Evolutionary conservation across 345 rosid species (phyloP).

Genomic region (Viola odorata): DNA sequence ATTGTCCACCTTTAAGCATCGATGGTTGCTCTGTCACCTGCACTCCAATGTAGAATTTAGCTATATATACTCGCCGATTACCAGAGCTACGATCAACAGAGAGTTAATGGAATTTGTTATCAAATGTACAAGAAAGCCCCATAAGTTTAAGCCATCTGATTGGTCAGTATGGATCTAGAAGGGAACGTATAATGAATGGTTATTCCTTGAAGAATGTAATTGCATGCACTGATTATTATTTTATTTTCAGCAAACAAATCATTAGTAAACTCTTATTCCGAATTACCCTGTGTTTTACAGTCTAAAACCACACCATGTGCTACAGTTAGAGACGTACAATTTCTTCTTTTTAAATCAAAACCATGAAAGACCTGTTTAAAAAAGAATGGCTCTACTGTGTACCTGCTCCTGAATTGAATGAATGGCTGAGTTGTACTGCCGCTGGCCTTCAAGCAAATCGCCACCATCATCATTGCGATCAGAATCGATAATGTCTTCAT

Average conservation of each 20-base stretch:
- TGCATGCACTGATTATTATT: neutral
- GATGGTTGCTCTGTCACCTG: conserved; percentile 97
- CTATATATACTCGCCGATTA: conserved; percentile 16
- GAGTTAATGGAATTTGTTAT: neutral
- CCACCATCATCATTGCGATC: conserved; percentile 73
- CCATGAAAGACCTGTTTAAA: neutral
- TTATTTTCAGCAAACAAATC: no score
- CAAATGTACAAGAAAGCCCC: neutral
- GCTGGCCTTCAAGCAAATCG: conserved; percentile 94
- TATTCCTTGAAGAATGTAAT: neutral
- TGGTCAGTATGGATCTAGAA: neutral
- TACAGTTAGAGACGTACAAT: no score
- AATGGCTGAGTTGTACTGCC: conserved; percentile 93
- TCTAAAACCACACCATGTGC: no score
- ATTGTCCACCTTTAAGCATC: conserved; percentile 86
- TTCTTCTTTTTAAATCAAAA: neutral
- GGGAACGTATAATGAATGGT: neutral
- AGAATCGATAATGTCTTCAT: conserved; percentile 53
- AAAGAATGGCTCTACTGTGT: conserved; percentile 3
- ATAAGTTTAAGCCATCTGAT: conserved; percentile 1
- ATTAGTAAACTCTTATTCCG: no score
- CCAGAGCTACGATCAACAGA: neutral
- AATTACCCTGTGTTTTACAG: no score
- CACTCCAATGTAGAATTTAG: conserved; percentile 15
- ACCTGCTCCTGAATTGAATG: conserved; percentile 96